phyloP scores from a whole-genome alignment of 345 rosid species.

The Salix dunnii region DNA sequence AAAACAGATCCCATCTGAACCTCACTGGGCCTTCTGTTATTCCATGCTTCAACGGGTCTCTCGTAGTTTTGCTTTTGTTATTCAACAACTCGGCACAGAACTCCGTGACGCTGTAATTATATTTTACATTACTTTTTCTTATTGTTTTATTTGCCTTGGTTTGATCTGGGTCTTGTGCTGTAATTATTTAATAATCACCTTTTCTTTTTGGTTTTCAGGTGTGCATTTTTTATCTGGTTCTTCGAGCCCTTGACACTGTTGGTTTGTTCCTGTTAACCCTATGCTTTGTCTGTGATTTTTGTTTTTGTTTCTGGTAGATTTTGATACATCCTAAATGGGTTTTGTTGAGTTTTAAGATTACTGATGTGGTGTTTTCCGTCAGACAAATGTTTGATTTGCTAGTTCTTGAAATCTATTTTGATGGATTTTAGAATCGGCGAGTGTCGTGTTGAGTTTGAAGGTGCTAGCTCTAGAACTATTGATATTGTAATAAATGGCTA shows the following conservation, averaged over 20 bases:
- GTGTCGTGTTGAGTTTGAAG: background rate
- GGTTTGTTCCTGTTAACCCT: constrained; percentile 45
- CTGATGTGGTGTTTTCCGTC: background rate
- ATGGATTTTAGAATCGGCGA: background rate
- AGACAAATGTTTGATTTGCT: background rate
- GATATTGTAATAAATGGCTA: background rate
- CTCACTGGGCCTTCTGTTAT: constrained; percentile 93
- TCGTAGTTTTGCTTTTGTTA: constrained; percentile 81
- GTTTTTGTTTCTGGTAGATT: background rate
- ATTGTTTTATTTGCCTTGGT: background rate
- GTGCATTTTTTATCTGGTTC: constrained; percentile 88
- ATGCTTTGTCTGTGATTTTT: background rate
- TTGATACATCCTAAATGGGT: background rate
- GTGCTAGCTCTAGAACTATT: background rate
- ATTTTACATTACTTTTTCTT: background rate
- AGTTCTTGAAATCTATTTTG: background rate
- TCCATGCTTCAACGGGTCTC: constrained; percentile 92
- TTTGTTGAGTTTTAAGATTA: background rate
- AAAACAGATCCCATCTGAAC: constrained; percentile 88
- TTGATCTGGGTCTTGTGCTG: background rate
- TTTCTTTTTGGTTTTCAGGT: constrained; percentile 47
- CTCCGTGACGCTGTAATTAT: constrained; percentile 80
- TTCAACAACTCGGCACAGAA: constrained; percentile 78
- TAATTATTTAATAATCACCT: background rate
- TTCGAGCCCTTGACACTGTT: constrained; percentile 93